A percentile compares a stretch with the other conserved stretches of the same genome.
phyloP scores from a whole-genome alignment of 768 basidiomycete species.

The Brasilioporus rufonigricans region DNA sequence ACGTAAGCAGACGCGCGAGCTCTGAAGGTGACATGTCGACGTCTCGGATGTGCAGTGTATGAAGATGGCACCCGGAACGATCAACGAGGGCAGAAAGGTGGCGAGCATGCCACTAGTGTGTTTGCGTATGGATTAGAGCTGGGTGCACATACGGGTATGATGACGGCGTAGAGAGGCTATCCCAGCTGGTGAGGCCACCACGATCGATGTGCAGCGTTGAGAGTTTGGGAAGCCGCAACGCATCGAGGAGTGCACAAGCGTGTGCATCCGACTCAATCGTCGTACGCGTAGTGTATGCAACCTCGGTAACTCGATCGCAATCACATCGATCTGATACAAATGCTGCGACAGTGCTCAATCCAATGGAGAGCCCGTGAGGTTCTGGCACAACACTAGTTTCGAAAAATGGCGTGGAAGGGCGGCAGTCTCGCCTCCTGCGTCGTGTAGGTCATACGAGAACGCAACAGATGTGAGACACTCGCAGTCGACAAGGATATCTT shows the following conservation, averaged over 20 bases:
- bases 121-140: background rate
- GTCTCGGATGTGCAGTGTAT: slow-evolving; percentile 19
- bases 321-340: slow-evolving; percentile 10
- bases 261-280: slow-evolving; percentile 18
- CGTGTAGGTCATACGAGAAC: slow-evolving; percentile 24
- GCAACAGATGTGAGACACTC: slow-evolving; percentile 22
- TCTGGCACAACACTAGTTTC: slow-evolving; percentile 12
- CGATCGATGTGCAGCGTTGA: too few relatives aligned
- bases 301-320: slow-evolving; percentile 16
- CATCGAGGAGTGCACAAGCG: too few relatives aligned
- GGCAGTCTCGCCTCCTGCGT: slow-evolving; percentile 23
- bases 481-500: slow-evolving; percentile 25
- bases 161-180: background rate
- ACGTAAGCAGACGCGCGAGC: too few relatives aligned
- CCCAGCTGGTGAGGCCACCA: too few relatives aligned
- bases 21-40: slow-evolving; percentile 26
- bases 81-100: slow-evolving; percentile 24
- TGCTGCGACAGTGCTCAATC: slow-evolving; percentile 15
- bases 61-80: too few relatives aligned
- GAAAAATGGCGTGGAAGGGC: slow-evolving; percentile 21
- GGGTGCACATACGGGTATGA: slow-evolving; percentile 14
- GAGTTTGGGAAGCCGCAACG: too few relatives aligned
- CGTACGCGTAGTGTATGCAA: slow-evolving; percentile 24
- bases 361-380: slow-evolving; percentile 24
- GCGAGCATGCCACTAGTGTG: too few relatives aligned